phyloP scores from a whole-genome alignment of 768 basidiomycete species.

The Rhodotorula taiwanensis region DNA sequence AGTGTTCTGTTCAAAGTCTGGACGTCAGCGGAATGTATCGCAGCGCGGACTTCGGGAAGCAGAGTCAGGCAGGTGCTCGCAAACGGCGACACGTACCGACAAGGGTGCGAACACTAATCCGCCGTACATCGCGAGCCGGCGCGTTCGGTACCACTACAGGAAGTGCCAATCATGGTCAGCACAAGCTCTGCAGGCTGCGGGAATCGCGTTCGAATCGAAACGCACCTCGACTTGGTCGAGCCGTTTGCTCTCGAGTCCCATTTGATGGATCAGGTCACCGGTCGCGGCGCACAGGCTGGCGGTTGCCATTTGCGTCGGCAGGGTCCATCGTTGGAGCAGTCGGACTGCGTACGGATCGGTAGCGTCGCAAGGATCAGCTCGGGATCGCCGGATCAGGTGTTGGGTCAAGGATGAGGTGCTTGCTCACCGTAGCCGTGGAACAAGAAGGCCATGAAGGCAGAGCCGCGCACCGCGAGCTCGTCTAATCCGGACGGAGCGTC shows the following conservation, averaged over 20 bases:
- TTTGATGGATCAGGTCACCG: slow-evolving; percentile 28
- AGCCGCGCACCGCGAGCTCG: neutral
- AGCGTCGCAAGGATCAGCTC: neutral
- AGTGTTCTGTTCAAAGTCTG: slow-evolving; percentile 5
- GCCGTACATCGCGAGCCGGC: slow-evolving; percentile 29
- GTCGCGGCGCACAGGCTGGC: slow-evolving; percentile 3
- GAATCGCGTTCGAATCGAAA: too few relatives aligned
- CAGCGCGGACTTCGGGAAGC: too few relatives aligned
- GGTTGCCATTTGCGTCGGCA: slow-evolving; percentile 40
- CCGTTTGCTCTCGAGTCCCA: slow-evolving; percentile 8
- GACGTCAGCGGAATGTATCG: neutral
- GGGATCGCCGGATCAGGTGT: neutral
- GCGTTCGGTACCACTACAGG: slow-evolving; percentile 25
- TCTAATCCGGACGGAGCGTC: neutral
- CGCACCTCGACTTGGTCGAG: slow-evolving; percentile 30
- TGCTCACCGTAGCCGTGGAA: slow-evolving; percentile 17
- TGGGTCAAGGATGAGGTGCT: too few relatives aligned
- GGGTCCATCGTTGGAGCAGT: slow-evolving; percentile 26
- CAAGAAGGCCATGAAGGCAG: slow-evolving; percentile 20
- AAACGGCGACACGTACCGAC: slow-evolving; percentile 9
- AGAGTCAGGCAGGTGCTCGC: neutral
- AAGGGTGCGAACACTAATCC: slow-evolving; percentile 26
- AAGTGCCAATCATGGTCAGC: neutral
- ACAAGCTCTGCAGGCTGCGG: neutral
- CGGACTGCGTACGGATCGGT: slow-evolving; percentile 15